Base-by-base conservation (phyloP, 129 eudicot species). In the Arctium minus region DNA sequence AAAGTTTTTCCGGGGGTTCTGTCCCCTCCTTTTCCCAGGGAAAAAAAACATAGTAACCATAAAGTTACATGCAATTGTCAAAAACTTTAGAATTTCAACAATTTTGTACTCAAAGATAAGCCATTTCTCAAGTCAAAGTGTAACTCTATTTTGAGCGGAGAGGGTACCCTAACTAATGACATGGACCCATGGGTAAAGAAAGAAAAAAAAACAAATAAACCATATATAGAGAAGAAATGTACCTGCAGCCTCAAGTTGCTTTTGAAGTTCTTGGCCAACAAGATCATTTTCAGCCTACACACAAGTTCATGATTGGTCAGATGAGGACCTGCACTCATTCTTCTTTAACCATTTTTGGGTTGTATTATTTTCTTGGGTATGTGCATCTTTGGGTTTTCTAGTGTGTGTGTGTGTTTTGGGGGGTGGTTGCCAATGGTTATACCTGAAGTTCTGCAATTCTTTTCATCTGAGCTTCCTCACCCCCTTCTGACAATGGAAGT, bases 181-280 rank as follows among this genome's bases (percentile, higher is more conserved):
- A 44, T 18, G 50, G 40, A 77, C 37, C 11, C 11, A 30, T 42
- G 76, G 30, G 11, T 17, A 76, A 7, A 60, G 53, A 70, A 11
- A 17, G 56, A 33, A 18, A n/a, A n/a, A 32, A 68, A 64, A 53
- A 62, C 31, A 1, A 17, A 46, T 33, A 35, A 80, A 65, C 12
- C 44, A 38, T 31, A 31, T 37, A 36, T 74, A 67, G 72, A 74
- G n/a, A 22, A 83, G 22, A 72, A 53, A n/a, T 64, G 79, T 71
- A 94, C 98, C 97, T 83, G 98, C 98, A 73, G 97, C 97, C 86
- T 94, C 98, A 73, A 94, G 85, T 83, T 94, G 98, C 92, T 91
- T 94, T 79, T 92, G 98, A 72, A 94, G 92, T 83, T 94, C 97
- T 79, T 92, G 98, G 68, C 98, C 98, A 32, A 92, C 86, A 17